These are phyloP conservation scores for Macrophomina tecta DNA, from an alignment of 2,329 filamentous ascomycete species.

Conservation along the genomic window DNA sequence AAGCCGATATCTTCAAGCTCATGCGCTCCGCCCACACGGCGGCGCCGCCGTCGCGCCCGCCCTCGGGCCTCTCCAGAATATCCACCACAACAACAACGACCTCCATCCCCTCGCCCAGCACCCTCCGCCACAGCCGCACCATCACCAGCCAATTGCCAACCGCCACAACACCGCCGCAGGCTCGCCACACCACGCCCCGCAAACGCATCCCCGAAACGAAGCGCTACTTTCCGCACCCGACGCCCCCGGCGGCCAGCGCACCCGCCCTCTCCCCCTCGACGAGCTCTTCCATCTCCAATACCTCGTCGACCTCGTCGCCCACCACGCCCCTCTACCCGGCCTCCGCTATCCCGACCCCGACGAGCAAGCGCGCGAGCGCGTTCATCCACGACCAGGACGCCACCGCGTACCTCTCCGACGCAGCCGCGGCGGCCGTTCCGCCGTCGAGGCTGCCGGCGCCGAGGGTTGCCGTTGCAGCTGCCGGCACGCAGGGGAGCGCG, in stretches of 20 bases:
- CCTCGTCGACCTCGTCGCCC: not conserved
- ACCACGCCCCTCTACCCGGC: not conserved
- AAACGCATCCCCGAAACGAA: slow-evolving; percentile 3
- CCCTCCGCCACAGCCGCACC: not conserved
- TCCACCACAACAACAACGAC: too few relatives aligned
- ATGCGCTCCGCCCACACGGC: not conserved
- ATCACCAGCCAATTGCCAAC: not conserved
- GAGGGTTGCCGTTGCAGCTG: too few relatives aligned
- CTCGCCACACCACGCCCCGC: not conserved
- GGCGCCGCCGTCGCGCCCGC: too few relatives aligned
- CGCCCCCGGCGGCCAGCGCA: not conserved
- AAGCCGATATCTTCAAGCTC: slow-evolving; percentile 8
- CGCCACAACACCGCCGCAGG: not conserved
- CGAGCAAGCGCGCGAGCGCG: not conserved
- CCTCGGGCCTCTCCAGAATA: not conserved
- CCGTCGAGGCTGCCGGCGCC: not conserved
- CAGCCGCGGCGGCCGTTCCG: not conserved
- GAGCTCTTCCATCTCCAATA: not conserved
- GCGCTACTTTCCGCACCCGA: not conserved
- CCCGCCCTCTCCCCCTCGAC: not conserved
- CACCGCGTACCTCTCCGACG: not conserved
- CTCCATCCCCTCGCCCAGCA: not conserved
- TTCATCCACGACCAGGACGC: not conserved
- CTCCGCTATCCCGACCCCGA: not conserved
- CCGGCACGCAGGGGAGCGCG: too few relatives aligned